phyloP scores from a whole-genome alignment of 2,329 filamentous ascomycete genomes.

The Hypoxylon sp. region DNA sequence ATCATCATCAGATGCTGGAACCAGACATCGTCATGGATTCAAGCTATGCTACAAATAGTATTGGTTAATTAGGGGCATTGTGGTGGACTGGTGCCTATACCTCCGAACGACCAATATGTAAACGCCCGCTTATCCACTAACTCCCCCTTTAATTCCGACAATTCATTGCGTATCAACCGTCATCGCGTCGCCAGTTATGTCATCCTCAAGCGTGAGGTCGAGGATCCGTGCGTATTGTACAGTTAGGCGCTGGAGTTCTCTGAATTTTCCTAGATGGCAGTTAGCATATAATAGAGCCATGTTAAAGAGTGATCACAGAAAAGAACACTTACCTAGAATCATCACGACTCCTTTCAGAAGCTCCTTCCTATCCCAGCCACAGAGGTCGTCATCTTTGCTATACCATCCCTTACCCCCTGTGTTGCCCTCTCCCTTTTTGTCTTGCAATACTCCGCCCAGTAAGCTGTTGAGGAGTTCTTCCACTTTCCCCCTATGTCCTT shows the following conservation, averaged over 20 bases:
- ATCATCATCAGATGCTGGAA: constrained; percentile 5
- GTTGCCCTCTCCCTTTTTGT: constrained; percentile 63
- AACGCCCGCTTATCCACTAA: constrained; percentile 26
- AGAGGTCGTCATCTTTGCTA: constrained; percentile 77
- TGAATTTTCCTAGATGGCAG: constrained; percentile 80
- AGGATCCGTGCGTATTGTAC: constrained; percentile 92
- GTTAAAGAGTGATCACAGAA: neutral
- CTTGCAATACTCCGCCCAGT: constrained; percentile 77
- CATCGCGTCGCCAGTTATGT: constrained; percentile 58
- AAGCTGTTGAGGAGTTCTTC: constrained; percentile 90
- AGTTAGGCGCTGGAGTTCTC: constrained; percentile 93
- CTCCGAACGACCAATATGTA: constrained; percentile 1
- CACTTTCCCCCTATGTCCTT: constrained; percentile 88
- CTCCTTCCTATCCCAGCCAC: constrained; percentile 91
- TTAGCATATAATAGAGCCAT: constrained; percentile 51
- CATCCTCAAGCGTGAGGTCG: constrained; percentile 68
- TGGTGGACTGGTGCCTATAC: constrained; percentile 27
- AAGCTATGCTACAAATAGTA: constrained; percentile 34
- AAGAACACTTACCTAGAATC: constrained; percentile 80
- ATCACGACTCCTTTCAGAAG: constrained; percentile 91
- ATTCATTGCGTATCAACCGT: constrained; percentile 45
- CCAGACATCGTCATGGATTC: constrained; percentile 3
- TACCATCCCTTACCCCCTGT: constrained; percentile 71
- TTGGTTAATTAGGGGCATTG: constrained; percentile 18
- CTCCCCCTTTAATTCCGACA: constrained; percentile 17